phyloP scores from a whole-genome alignment of 176 grass and related monocot genomes.

The Oryza longistaminata region DNA sequence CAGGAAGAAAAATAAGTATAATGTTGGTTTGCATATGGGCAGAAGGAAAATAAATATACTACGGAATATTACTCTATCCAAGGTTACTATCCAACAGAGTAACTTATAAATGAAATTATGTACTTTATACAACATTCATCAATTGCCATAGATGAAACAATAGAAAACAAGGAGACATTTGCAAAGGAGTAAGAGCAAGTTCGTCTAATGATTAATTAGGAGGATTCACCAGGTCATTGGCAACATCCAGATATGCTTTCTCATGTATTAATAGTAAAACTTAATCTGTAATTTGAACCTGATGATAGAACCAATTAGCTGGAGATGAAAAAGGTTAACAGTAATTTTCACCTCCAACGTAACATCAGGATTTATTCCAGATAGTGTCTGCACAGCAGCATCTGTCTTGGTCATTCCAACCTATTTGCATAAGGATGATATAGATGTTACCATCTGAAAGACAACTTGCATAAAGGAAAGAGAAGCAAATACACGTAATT shows the following conservation, averaged over 20 bases:
- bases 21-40: not conserved
- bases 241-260: not conserved
- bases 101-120: not conserved
- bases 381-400: conserved; percentile 91
- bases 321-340: not conserved
- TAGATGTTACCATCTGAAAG: not conserved
- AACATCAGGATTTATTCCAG: conserved; percentile 96
- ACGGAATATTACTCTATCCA: conserved; percentile 5
- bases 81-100: not conserved
- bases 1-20: conserved; percentile 16
- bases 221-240: not conserved
- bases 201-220: not conserved
- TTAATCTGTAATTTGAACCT: not conserved
- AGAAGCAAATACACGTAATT: conserved; percentile 4
- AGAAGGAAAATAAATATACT: conserved; percentile 24
- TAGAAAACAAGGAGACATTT: not conserved
- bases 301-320: conserved; percentile 28
- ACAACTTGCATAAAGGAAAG: conserved; percentile 2
- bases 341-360: conserved; percentile 68
- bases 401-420: conserved; percentile 99
- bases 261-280: not conserved
- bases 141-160: not conserved
- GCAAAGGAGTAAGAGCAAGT: not conserved
- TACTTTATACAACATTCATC: not conserved
- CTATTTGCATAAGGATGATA: conserved; percentile 40